phyloP scores from a whole-genome alignment of 768 basidiomycete genomes.

The Trametes villosa region DNA sequence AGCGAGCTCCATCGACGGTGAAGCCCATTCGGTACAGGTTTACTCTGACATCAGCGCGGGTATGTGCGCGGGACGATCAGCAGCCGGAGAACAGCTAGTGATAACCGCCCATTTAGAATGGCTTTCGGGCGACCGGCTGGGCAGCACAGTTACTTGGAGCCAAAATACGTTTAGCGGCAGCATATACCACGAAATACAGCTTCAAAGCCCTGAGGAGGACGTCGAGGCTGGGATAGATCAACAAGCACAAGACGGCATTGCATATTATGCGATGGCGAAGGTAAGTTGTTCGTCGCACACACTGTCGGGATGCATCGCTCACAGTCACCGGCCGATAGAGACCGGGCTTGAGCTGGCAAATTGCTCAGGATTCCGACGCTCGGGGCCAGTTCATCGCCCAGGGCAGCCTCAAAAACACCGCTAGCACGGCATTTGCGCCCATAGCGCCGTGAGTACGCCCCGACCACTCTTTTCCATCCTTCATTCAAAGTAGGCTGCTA shows the following conservation, averaged over 20 bases:
- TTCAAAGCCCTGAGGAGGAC: background rate
- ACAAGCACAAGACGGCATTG: constrained; percentile 21
- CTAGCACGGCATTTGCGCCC: constrained; percentile 5
- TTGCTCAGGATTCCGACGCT: constrained; percentile 3
- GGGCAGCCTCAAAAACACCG: constrained; percentile 23
- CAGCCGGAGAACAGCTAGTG: no score
- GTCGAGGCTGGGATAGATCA: constrained; percentile 2
- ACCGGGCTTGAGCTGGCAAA: constrained; percentile 14
- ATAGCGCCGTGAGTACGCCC: constrained; percentile 23
- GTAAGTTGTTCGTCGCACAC: constrained; percentile 1
- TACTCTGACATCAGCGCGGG: constrained; percentile 46
- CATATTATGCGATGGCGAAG: constrained; percentile 19
- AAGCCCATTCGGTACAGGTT: constrained; percentile 39
- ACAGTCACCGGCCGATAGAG: background rate
- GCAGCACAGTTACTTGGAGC: constrained; percentile 13
- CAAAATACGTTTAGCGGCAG: constrained; percentile 3
- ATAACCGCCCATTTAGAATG: constrained; percentile 18
- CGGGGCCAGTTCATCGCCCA: constrained; percentile 24
- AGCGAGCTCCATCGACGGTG: constrained; percentile 37
- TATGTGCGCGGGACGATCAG: no score
- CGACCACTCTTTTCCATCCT: background rate
- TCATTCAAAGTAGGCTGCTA: background rate
- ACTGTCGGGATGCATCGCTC: background rate
- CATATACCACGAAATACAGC: constrained; percentile 19
- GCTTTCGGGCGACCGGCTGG: constrained; percentile 16